Evolutionary conservation across 1,139 yeast genomes (phyloP).

Genomic region (Blastobotrys arbuscula): DNA sequence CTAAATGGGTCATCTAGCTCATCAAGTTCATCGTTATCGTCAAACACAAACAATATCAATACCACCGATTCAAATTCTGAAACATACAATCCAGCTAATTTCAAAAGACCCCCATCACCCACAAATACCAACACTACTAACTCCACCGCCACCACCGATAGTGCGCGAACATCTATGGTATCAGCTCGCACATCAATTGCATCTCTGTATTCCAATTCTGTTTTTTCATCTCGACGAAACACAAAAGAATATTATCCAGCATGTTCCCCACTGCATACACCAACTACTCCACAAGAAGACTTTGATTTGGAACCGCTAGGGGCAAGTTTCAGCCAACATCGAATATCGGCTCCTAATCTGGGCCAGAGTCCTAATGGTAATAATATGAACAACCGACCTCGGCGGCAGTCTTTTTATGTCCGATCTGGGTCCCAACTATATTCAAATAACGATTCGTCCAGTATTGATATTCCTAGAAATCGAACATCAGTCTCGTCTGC

Average conservation of each 20-base stretch:
- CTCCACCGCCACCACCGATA: not conserved
- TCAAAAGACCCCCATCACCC: not conserved
- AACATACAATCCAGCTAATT: not conserved
- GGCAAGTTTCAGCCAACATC: not conserved
- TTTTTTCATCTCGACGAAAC: slow-evolving; percentile 6
- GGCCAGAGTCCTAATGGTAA: slow-evolving; percentile 10
- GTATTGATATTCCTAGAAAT: slow-evolving; percentile 9
- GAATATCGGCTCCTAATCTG: slow-evolving; percentile 8
- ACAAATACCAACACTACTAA: not conserved
- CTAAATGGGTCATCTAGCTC: not conserved
- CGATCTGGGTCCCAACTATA: slow-evolving; percentile 17
- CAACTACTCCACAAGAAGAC: slow-evolving; percentile 3
- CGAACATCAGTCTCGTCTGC: slow-evolving; percentile 5
- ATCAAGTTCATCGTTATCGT: not conserved
- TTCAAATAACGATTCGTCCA: not conserved
- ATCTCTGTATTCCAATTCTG: slow-evolving; percentile 2
- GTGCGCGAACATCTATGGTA: not conserved
- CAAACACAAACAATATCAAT: not conserved
- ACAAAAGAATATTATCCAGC: slow-evolving; percentile 6
- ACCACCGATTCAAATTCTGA: not conserved
- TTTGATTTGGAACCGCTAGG: slow-evolving; percentile 2
- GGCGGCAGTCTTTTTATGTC: slow-evolving; percentile 22
- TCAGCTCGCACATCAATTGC: slow-evolving; percentile 5
- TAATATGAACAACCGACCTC: slow-evolving; percentile 3
- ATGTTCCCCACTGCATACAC: slow-evolving; percentile 12